phyloP scores from a whole-genome alignment of 2,329 filamentous ascomycete genomes.

The Aspergillus chevalieri region DNA sequence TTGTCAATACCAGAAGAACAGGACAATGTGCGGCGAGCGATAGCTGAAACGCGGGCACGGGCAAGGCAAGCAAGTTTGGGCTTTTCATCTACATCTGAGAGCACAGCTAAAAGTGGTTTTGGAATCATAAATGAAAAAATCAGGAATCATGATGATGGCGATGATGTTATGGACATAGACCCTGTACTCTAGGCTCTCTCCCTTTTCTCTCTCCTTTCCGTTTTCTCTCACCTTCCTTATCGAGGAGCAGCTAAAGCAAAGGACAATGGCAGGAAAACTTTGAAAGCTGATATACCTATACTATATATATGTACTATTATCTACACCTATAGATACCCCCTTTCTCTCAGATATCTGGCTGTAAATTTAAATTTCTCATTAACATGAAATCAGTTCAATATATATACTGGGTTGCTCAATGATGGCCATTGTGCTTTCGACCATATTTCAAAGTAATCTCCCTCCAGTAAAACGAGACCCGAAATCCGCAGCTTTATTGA shows the following conservation, averaged over 20 bases:
- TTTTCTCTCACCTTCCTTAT: too few relatives aligned
- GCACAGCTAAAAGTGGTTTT: too few relatives aligned
- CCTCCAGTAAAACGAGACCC: slow-evolving; percentile 74
- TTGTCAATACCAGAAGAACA: slow-evolving; percentile 68
- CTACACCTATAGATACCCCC: neutral
- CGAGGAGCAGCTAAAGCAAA: too few relatives aligned
- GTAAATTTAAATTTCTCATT: neutral
- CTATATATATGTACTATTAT: neutral
- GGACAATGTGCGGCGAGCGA: slow-evolving; percentile 70
- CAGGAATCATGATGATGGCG: neutral
- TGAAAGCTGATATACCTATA: neutral
- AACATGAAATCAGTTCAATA: neutral
- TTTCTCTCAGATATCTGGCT: neutral
- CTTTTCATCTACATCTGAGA: too few relatives aligned
- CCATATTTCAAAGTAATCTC: slow-evolving; percentile 41
- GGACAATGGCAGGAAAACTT: too few relatives aligned
- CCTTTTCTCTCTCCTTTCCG: too few relatives aligned
- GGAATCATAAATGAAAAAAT: slow-evolving; percentile 8
- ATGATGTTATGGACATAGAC: neutral
- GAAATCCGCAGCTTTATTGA: slow-evolving; percentile 75
- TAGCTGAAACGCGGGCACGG: slow-evolving; percentile 53
- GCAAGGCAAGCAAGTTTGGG: neutral
- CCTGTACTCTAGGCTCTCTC: neutral
- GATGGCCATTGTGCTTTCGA: neutral
- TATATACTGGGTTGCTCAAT: neutral